Conservation (phyloP, 2,329 filamentous ascomycete genomes). For the Cladosporium sp. region DNA sequence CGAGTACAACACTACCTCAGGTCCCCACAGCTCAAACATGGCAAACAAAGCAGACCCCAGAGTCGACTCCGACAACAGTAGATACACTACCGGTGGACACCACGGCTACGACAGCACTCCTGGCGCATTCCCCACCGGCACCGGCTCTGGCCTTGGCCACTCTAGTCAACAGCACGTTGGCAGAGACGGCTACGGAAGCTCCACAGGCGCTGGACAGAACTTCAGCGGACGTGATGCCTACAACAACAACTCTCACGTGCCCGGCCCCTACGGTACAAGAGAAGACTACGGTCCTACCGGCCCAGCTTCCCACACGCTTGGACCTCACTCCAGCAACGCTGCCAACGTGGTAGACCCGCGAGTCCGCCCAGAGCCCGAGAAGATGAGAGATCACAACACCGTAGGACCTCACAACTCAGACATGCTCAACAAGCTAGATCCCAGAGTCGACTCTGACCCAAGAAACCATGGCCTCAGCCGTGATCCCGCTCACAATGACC, state of each 20-base stretch:
- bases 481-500: constrained; percentile 15
- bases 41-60: constrained; percentile 17
- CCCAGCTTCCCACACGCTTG: constrained; percentile 11
- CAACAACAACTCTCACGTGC: neutral
- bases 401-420: constrained; percentile 22
- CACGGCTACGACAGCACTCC: constrained; percentile 10
- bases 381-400: constrained; percentile 17
- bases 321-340: constrained; percentile 32
- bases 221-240: constrained; percentile 13
- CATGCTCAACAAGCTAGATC: constrained; percentile 31
- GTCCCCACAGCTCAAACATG: constrained; percentile 12
- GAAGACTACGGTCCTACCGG: constrained; percentile 12
- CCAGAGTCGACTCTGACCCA: constrained; percentile 22
- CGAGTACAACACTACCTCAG: constrained; percentile 14
- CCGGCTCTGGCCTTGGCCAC: neutral
- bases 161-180: neutral
- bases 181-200: constrained; percentile 4
- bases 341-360: constrained; percentile 26
- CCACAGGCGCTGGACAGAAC: neutral
- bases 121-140: neutral
- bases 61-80: constrained; percentile 8
- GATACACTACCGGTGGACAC: neutral
- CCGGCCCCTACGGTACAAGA: constrained; percentile 8
- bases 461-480: constrained; percentile 21
- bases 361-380: constrained; percentile 23